Conservation (phyloP, 768 basidiomycete genomes). For the Megacollybia marginata region DNA sequence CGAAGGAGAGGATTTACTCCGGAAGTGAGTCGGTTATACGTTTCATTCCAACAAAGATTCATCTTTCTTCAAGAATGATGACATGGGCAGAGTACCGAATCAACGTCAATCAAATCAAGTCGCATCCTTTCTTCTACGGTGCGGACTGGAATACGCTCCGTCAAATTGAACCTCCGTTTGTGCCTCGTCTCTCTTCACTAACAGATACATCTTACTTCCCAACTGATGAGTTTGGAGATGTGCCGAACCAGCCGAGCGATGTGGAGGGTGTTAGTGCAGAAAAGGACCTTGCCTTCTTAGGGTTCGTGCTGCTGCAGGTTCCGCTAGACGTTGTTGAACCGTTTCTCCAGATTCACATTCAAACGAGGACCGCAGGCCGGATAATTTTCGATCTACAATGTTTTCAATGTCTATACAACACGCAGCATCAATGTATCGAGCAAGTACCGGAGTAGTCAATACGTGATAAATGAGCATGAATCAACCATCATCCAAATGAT, state of each 20-base stretch:
- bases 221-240: slow-evolving; percentile 80
- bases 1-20: slow-evolving; percentile 87
- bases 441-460: too few species aligned
- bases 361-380: slow-evolving; percentile 34
- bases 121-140: slow-evolving; percentile 90
- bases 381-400: too few species aligned
- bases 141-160: slow-evolving; percentile 92
- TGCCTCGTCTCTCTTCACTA: slow-evolving; percentile 85
- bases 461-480: too few species aligned
- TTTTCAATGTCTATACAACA: too few species aligned
- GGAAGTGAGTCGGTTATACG: slow-evolving; percentile 43
- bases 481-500: too few species aligned
- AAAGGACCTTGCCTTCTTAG: slow-evolving; percentile 62
- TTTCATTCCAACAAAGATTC: slow-evolving; percentile 1
- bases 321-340: slow-evolving; percentile 1
- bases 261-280: slow-evolving; percentile 59
- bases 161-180: slow-evolving; percentile 92
- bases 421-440: too few species aligned
- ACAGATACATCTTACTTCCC: slow-evolving; percentile 98
- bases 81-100: slow-evolving; percentile 73
- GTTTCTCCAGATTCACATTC: slow-evolving; percentile 65
- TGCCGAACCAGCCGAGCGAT: slow-evolving; percentile 49
- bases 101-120: slow-evolving; percentile 80
- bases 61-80: slow-evolving; percentile 59
- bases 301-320: slow-evolving; percentile 27